Evolutionary conservation across 1,284 basidiomycete genomes (phyloP).

Genomic region (Abortiporus biennis): DNA sequence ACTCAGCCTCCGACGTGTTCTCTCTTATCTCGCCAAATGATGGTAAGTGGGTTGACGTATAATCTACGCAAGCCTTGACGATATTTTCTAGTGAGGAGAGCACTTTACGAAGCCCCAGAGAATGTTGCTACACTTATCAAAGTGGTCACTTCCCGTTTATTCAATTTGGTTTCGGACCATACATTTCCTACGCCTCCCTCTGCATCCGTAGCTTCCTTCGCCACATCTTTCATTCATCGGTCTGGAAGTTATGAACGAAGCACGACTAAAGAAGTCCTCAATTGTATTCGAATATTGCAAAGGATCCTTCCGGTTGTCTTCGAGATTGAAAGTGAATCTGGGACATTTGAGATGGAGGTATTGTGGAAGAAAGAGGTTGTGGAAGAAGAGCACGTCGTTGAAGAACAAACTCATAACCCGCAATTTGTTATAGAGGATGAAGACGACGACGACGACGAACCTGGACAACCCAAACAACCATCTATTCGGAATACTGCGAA

Average conservation of each 20-base stretch:
- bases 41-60: slow-evolving; percentile 44
- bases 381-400: slow-evolving; percentile 23
- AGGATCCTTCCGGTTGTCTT: slow-evolving; percentile 86
- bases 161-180: slow-evolving; percentile 76
- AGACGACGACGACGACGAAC: slow-evolving; percentile 50
- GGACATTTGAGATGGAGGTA: slow-evolving; percentile 62
- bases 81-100: slow-evolving; percentile 58
- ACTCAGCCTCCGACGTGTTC: slow-evolving; percentile 83
- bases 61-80: neutral
- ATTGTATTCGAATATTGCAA: slow-evolving; percentile 81
- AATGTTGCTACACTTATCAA: slow-evolving; percentile 81
- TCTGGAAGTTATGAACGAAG: slow-evolving; percentile 45
- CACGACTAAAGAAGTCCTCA: slow-evolving; percentile 79
- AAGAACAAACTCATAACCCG: slow-evolving; percentile 27
- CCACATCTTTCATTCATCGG: slow-evolving; percentile 61
- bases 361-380: slow-evolving; percentile 59
- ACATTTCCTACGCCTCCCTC: slow-evolving; percentile 66
- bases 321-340: slow-evolving; percentile 72
- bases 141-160: slow-evolving; percentile 70
- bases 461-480: slow-evolving; percentile 13
- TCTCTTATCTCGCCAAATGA: slow-evolving; percentile 83
- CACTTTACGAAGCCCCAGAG: slow-evolving; percentile 74
- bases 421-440: slow-evolving; percentile 86
- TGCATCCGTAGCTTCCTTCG: slow-evolving; percentile 57
- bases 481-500: slow-evolving; percentile 14